Percentiles rank a stretch among this genome's conserved stretches.
These are phyloP conservation scores for Pythium periplocum DNA, from an alignment of 352 stramenopile genomes.

Conservation along the genomic window DNA sequence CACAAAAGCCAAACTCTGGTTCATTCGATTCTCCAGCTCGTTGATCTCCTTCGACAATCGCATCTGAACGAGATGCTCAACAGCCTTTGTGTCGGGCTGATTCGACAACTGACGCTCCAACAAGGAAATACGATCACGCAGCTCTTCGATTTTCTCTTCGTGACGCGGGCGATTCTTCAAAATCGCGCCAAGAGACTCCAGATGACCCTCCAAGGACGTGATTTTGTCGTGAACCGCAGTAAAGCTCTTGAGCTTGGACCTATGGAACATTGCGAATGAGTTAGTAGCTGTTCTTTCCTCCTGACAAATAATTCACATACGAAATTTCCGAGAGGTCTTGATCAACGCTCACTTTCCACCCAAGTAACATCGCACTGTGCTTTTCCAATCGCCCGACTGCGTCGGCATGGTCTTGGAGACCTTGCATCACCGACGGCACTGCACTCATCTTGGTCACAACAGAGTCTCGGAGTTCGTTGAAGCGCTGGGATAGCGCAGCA, in stretches of 20 bases:
- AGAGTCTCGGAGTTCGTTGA: constrained; percentile 44
- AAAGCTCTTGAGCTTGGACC: constrained; percentile 48
- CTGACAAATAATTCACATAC: constrained; percentile 10
- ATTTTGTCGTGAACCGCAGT: constrained; percentile 50
- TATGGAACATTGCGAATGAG: constrained; percentile 1
- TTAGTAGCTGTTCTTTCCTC: not conserved
- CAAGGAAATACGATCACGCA: constrained; percentile 41
- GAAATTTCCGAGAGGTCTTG: constrained; percentile 52
- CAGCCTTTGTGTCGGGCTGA: constrained; percentile 54
- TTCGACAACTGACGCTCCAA: constrained; percentile 48
- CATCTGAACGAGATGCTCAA: constrained; percentile 64
- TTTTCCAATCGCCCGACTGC: constrained; percentile 68
- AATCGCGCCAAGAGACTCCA: constrained; percentile 37
- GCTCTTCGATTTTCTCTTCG: constrained; percentile 43
- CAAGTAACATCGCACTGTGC: constrained; percentile 55
- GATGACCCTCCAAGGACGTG: constrained; percentile 46
- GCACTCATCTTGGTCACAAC: constrained; percentile 30
- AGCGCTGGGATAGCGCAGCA: constrained; percentile 28
- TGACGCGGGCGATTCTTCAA: constrained; percentile 42
- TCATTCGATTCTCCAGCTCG: constrained; percentile 62
- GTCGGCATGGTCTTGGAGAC: constrained; percentile 36
- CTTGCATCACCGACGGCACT: constrained; percentile 22
- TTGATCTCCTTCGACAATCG: constrained; percentile 62
- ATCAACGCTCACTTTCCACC: constrained; percentile 57
- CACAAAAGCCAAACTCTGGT: constrained; percentile 47